Evolutionary conservation across 2,329 filamentous ascomycete species (phyloP).

Genomic region (Microdochium paspali): DNA sequence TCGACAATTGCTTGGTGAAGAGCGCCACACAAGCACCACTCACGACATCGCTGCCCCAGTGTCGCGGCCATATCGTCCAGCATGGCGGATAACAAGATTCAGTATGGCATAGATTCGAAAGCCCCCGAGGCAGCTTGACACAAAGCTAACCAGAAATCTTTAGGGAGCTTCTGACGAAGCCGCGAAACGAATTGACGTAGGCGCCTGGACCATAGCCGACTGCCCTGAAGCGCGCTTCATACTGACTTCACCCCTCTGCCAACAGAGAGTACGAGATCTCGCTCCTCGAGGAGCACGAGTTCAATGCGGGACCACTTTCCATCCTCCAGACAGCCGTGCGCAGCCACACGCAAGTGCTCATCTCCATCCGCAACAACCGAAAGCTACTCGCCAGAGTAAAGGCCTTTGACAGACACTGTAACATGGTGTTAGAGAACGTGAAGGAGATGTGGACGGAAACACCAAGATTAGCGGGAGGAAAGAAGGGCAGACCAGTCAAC

Average conservation of each 20-base stretch:
- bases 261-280: slow-evolving; percentile 43
- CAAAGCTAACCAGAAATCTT: slow-evolving; percentile 17
- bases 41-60: slow-evolving; percentile 9
- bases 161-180: slow-evolving; percentile 84
- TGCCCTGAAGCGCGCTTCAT: slow-evolving; percentile 5
- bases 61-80: slow-evolving; percentile 12
- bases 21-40: background rate
- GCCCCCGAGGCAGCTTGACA: background rate
- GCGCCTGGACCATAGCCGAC: slow-evolving; percentile 24
- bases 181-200: slow-evolving; percentile 84
- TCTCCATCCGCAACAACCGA: slow-evolving; percentile 96
- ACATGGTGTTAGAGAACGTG: slow-evolving; percentile 96
- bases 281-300: slow-evolving; percentile 64
- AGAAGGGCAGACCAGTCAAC: slow-evolving; percentile 85
- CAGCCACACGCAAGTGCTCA: slow-evolving; percentile 89
- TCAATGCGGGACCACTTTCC: slow-evolving; percentile 73
- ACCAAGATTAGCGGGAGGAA: slow-evolving; percentile 70
- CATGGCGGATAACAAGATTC: slow-evolving; percentile 64
- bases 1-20: background rate
- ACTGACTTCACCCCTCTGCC: slow-evolving; percentile 15
- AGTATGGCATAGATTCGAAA: slow-evolving; percentile 48
- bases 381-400: slow-evolving; percentile 96
- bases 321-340: slow-evolving; percentile 96
- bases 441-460: slow-evolving; percentile 99
- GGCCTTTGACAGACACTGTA: slow-evolving; percentile 97